Conservation (phyloP, 495 filamentous ascomycete species). For the Annulohypoxylon maeteangense region DNA sequence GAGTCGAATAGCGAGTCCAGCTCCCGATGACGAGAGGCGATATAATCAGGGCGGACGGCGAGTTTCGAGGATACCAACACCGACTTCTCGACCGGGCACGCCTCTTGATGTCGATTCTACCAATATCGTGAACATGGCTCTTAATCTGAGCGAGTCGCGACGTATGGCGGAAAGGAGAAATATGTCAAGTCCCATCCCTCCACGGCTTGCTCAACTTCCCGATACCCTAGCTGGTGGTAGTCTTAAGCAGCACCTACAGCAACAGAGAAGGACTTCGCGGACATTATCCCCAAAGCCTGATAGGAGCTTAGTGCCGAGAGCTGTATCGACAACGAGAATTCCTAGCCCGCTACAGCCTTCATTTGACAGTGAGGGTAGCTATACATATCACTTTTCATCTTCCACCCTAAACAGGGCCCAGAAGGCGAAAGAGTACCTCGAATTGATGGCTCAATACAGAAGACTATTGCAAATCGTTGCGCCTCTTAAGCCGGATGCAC, state of each 20-base stretch:
- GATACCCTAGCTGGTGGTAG: constrained; percentile 61
- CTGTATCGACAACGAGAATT: constrained; percentile 47
- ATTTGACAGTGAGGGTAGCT: constrained; percentile 54
- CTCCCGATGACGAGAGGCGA: constrained; percentile 30
- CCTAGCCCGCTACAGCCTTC: constrained; percentile 57
- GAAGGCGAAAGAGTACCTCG: constrained; percentile 80
- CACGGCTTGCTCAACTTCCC: constrained; percentile 55
- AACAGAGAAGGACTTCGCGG: constrained; percentile 68
- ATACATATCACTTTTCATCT: constrained; percentile 74
- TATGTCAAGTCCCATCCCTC: constrained; percentile 61
- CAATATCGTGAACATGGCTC: constrained; percentile 89
- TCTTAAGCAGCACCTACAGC: constrained; percentile 71
- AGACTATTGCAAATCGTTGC: constrained; percentile 78
- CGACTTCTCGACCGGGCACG: constrained; percentile 39
- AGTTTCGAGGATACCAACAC: constrained; percentile 38
- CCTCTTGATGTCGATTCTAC: constrained; percentile 76
- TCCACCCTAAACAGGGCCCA: constrained; percentile 82
- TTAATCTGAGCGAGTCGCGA: constrained; percentile 87
- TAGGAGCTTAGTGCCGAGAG: constrained; percentile 49
- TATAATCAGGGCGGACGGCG: constrained; percentile 32
- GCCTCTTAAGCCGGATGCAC: constrained; percentile 65
- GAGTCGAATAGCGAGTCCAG: constrained; percentile 20
- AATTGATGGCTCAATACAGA: constrained; percentile 82
- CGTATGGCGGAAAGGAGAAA: constrained; percentile 68
- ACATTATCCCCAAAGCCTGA: constrained; percentile 67